A percentile compares a stretch with the other conserved stretches of the same genome.
Evolutionary conservation across 2,329 filamentous ascomycete genomes (phyloP).

Genomic region (Pseudopyricularia cyperi): DNA sequence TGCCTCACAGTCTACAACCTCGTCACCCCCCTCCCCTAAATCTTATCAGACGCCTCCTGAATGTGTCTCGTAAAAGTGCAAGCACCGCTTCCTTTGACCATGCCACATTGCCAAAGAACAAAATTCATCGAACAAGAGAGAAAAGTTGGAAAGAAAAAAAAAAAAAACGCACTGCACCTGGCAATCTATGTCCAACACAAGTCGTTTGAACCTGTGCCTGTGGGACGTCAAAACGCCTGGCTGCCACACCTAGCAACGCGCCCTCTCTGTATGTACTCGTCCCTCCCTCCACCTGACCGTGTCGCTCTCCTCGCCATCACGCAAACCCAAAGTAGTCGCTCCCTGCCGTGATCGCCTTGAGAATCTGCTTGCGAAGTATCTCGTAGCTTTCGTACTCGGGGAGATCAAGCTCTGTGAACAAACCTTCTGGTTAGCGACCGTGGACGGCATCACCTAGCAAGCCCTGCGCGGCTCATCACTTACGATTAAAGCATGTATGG

Average conservation of each 20-base stretch:
- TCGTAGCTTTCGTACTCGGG: slow-evolving; percentile 98
- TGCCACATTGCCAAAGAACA: no score
- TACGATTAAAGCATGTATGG: slow-evolving; percentile 99
- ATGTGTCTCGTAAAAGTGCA: no score
- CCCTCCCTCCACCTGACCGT: not conserved
- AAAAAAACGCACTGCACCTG: no score
- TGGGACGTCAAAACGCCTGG: no score
- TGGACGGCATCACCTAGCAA: not conserved
- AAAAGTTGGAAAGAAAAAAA: no score
- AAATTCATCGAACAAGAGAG: no score
- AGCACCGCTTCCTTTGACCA: no score
- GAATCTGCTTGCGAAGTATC: slow-evolving; percentile 68
- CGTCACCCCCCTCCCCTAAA: no score
- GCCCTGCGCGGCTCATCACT: slow-evolving; percentile 27
- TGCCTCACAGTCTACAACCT: not conserved
- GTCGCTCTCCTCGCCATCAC: slow-evolving; percentile 28
- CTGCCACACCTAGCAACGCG: not conserved
- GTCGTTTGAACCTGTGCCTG: no score
- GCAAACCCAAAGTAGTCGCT: slow-evolving; percentile 98
- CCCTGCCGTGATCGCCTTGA: slow-evolving; percentile 94
- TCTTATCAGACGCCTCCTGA: no score
- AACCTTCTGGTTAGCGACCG: slow-evolving; percentile 11
- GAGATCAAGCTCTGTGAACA: slow-evolving; percentile 71
- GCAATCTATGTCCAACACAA: no score
- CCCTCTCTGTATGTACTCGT: not conserved